phyloP scores from a whole-genome alignment of 257 asterid genomes.

The Prunella vulgaris region DNA sequence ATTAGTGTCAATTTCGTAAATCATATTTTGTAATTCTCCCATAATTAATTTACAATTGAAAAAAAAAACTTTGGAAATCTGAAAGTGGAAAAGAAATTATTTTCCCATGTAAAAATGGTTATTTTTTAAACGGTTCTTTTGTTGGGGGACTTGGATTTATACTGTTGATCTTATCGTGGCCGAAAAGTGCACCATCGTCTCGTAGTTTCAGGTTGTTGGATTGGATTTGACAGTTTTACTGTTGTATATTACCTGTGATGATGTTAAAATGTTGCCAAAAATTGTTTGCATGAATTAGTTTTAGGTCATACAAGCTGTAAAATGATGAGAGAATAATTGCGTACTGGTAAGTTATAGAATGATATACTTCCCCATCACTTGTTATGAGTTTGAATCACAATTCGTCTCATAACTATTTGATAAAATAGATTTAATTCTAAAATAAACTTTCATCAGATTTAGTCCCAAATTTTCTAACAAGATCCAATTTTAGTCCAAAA shows the following conservation, averaged over 20 bases:
- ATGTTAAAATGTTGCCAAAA: not conserved
- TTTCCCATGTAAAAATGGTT: not conserved
- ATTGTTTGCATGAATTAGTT: not conserved
- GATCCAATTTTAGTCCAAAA: no score
- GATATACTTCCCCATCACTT: no score
- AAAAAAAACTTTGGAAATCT: no score
- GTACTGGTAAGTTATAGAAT: not conserved
- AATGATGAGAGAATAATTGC: not conserved
- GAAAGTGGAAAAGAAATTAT: no score
- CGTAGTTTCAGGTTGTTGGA: not conserved
- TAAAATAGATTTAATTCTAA: no score
- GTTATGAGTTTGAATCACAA: no score
- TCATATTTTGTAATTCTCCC: no score
- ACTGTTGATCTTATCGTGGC: not conserved
- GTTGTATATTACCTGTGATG: not conserved
- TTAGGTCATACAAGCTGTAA: not conserved
- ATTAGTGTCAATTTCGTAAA: no score
- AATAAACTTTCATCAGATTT: no score
- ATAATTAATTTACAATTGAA: no score
- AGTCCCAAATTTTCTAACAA: no score
- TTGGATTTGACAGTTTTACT: conserved; percentile 19
- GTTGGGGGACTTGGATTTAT: not conserved
- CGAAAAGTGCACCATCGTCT: not conserved
- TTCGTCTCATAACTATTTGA: no score
- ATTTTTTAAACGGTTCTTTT: not conserved